Conservation (phyloP, 805 yeast species). For the Starmerella floris region DNA sequence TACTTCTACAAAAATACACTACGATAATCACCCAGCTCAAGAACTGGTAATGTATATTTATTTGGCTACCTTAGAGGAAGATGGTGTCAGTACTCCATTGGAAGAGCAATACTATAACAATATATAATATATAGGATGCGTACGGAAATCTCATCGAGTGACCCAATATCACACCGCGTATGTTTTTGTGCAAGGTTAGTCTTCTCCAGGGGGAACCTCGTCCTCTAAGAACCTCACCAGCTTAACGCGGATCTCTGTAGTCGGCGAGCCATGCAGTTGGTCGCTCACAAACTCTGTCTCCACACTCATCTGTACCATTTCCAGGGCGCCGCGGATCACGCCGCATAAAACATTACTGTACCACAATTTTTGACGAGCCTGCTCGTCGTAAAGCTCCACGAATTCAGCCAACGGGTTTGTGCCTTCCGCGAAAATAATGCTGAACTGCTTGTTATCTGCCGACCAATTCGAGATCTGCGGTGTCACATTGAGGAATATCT, state of each 20-base stretch:
- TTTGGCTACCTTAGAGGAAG: too few species aligned
- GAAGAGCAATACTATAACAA: too few species aligned
- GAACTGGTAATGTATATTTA: too few species aligned
- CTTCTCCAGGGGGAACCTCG: constrained; percentile 96
- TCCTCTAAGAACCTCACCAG: constrained; percentile 66
- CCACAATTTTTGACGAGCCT: constrained; percentile 66
- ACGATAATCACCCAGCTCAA: too few species aligned
- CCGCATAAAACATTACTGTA: constrained; percentile 85
- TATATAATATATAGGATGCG: too few species aligned
- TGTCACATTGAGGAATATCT: constrained; percentile 67
- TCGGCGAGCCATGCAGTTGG: constrained; percentile 64
- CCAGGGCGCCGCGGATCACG: constrained; percentile 77
- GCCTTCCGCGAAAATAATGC: constrained; percentile 51
- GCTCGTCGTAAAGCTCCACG: constrained; percentile 82
- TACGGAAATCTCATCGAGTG: too few species aligned
- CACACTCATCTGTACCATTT: constrained; percentile 90
- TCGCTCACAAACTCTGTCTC: constrained; percentile 73
- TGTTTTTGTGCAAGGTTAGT: too few species aligned
- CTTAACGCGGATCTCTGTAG: constrained; percentile 65
- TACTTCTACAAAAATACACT: too few species aligned
- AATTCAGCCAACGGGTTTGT: constrained; percentile 81
- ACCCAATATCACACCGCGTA: too few species aligned
- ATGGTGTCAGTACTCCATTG: too few species aligned
- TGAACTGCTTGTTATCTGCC: constrained; percentile 58
- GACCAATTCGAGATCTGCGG: constrained; percentile 72